Evolutionary conservation across 2,329 filamentous ascomycete genomes (phyloP), one percentile per base, ranked within the genome.

Genomic region (Penicillium sumatraense): DNA sequence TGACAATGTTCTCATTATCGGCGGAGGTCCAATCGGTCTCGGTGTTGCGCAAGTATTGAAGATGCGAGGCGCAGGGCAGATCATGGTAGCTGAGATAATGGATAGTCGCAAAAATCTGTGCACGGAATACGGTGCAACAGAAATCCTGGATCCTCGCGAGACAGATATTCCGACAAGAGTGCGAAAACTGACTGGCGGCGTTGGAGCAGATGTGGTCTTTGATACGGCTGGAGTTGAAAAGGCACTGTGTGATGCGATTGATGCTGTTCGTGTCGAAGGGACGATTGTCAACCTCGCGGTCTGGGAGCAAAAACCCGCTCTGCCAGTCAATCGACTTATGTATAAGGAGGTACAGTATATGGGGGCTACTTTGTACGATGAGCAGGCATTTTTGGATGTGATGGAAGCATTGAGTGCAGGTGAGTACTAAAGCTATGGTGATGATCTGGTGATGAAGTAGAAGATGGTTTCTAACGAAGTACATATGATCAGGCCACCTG

Each of bases 281-380:
- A 83, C 82, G 0, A 77, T 89, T 0, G 79, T 88, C 2, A 88
- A 88, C 57, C 79, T 88, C n/a, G 84, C 86, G 0, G 83, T 88
- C 3, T 88, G 84, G 83, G 84, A 86, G 63, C 83, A 79, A 50
- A 73, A 74, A 6, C 76, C 85, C 3, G 75, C 77, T 0, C 80
- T 87, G 49, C 73, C 81, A 27, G 79, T 82, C 1, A 85, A 84
- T 59, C 77, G 80, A 61, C 61, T 86, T 26, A 77, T 84, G 5
- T 80, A 81, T 49, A 75, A 76, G 6, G 83, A 86, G 66, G 79
- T 81, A 27, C 78, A 72, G 31, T 83, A 83, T 62, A 73, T 78
- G 7, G 80, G 80, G 21, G 68, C 71, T 3, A 64, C 82, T 11
- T 75, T 80, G 9, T 83, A 83, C 65, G 77, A 78, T 68, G 74